Conservation (phyloP, 2,329 filamentous ascomycete genomes). For the Ophiocordyceps camponoti-floridani region DNA sequence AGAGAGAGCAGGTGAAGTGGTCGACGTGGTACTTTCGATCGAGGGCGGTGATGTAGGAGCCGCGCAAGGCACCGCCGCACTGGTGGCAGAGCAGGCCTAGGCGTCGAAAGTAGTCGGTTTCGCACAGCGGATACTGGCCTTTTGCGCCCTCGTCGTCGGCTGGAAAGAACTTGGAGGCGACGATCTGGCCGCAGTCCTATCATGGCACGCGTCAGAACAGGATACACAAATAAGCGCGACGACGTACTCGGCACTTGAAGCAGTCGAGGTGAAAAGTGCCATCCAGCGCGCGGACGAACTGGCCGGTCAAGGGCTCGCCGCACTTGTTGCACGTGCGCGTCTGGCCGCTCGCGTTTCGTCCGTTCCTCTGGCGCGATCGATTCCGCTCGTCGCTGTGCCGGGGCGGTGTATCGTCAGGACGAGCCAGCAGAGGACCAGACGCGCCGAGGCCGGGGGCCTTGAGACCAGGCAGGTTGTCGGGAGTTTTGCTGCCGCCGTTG, state of each 20-base stretch:
- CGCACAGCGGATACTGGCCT: constrained; percentile 85
- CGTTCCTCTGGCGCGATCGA: constrained; percentile 33
- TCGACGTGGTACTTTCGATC: constrained; percentile 98
- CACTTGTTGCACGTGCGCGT: constrained; percentile 71
- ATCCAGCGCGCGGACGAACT: constrained; percentile 86
- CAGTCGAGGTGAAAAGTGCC: constrained; percentile 95
- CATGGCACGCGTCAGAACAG: constrained; percentile 1
- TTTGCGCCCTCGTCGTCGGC: constrained; percentile 77
- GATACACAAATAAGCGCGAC: background rate
- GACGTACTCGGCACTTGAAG: constrained; percentile 81
- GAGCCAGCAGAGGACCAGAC: constrained; percentile 10
- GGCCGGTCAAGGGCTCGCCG: constrained; percentile 69
- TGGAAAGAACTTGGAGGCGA: constrained; percentile 97
- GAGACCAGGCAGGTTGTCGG: constrained; percentile 16
- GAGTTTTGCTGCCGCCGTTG: constrained; percentile 17
- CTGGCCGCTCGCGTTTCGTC: constrained; percentile 39
- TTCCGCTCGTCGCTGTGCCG: constrained; percentile 39
- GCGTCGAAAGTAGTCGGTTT: constrained; percentile 92
- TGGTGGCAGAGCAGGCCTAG: constrained; percentile 82
- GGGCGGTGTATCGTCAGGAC: constrained; percentile 21
- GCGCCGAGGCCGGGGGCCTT: constrained; percentile 17
- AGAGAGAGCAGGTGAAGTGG: constrained; percentile 95
- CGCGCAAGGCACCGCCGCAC: constrained; percentile 80
- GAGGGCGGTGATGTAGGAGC: constrained; percentile 93
- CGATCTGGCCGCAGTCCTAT: constrained; percentile 90